These are phyloP conservation scores for Fusarium scirpi DNA, from an alignment of 2,329 filamentous ascomycete species.

Conservation along the genomic window DNA sequence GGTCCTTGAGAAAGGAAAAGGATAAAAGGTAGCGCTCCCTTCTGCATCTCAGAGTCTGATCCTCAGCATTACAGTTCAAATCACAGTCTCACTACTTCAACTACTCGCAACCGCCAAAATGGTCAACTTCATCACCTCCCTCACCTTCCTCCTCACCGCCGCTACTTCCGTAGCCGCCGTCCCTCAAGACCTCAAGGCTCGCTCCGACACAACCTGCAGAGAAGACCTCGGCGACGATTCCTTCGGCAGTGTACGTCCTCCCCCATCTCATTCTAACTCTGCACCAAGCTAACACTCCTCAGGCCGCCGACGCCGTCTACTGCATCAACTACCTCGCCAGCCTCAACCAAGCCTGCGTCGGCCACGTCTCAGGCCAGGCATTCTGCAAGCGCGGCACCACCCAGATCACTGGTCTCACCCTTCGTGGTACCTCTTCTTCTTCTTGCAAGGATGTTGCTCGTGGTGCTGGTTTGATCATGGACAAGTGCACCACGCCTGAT, in stretches of 20 bases:
- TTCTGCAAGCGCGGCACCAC: slow-evolving; percentile 31
- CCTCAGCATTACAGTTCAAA: background rate
- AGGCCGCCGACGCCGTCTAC: slow-evolving; percentile 23
- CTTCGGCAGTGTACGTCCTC: background rate
- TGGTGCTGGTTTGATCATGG: slow-evolving; percentile 21
- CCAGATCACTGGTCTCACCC: slow-evolving; percentile 11
- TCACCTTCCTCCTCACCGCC: slow-evolving; percentile 3
- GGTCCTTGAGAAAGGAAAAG: background rate
- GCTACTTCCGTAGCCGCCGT: slow-evolving; percentile 2
- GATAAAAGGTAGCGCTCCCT: background rate
- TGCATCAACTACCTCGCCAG: slow-evolving; percentile 36
- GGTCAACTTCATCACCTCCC: slow-evolving; percentile 22
- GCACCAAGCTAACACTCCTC: background rate
- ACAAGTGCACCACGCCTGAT: background rate
- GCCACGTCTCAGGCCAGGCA: background rate
- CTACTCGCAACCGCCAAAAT: slow-evolving; percentile 1
- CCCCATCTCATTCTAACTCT: rapidly evolving
- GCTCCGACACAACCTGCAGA: slow-evolving; percentile 10
- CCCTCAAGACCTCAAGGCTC: background rate
- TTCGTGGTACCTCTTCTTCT: slow-evolving; percentile 1
- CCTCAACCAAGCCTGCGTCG: slow-evolving; percentile 14
- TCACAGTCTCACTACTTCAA: background rate
- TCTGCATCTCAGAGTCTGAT: background rate
- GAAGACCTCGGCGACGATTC: background rate
- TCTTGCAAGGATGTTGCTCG: slow-evolving; percentile 26